Percentiles rank a stretch among this genome's conserved stretches.
Evolutionary conservation across 495 filamentous ascomycete genomes (phyloP).

Genomic region (Aspergillus sclerotioniger): DNA sequence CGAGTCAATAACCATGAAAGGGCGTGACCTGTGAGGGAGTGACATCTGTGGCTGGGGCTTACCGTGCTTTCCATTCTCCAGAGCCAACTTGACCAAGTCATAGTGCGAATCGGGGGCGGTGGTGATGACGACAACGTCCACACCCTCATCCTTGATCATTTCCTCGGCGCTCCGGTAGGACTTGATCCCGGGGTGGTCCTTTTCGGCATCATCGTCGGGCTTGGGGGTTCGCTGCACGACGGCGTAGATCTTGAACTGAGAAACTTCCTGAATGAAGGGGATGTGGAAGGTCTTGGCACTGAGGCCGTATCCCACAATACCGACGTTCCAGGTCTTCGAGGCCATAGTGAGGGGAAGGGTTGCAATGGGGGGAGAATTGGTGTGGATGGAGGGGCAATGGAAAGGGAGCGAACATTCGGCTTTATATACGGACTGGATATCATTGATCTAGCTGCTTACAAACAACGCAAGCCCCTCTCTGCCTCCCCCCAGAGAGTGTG

Average conservation of each 20-base stretch:
- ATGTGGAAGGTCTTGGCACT: slow-evolving; percentile 91
- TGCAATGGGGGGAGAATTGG: not conserved
- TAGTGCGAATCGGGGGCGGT: slow-evolving; percentile 78
- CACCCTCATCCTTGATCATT: slow-evolving; percentile 60
- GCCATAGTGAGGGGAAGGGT: slow-evolving; percentile 33
- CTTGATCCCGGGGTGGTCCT: slow-evolving; percentile 66
- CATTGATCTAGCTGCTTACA: not conserved
- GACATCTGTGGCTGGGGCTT: slow-evolving; percentile 1
- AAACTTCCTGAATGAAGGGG: slow-evolving; percentile 68
- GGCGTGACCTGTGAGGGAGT: not conserved
- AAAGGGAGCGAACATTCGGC: not conserved
- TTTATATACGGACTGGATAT: slow-evolving; percentile 1
- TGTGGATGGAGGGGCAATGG: not conserved
- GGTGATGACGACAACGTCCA: slow-evolving; percentile 73
- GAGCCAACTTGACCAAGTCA: slow-evolving; percentile 58
- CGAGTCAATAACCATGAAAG: not conserved
- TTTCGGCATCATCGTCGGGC: slow-evolving; percentile 58
- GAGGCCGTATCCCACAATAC: slow-evolving; percentile 67
- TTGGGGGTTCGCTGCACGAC: slow-evolving; percentile 77
- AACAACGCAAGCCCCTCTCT: slow-evolving; percentile 1
- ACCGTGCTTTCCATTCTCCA: slow-evolving; percentile 76
- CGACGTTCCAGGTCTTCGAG: slow-evolving; percentile 54
- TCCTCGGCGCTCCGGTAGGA: slow-evolving; percentile 60
- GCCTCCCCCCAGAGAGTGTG: slow-evolving; percentile 14
- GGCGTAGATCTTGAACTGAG: slow-evolving; percentile 67